Percentiles rank a stretch among this genome's conserved stretches.
These are phyloP conservation scores for Deuterostichococcus epilithicus DNA, from an alignment of 139 green algal genomes.

Conservation along the genomic window DNA sequence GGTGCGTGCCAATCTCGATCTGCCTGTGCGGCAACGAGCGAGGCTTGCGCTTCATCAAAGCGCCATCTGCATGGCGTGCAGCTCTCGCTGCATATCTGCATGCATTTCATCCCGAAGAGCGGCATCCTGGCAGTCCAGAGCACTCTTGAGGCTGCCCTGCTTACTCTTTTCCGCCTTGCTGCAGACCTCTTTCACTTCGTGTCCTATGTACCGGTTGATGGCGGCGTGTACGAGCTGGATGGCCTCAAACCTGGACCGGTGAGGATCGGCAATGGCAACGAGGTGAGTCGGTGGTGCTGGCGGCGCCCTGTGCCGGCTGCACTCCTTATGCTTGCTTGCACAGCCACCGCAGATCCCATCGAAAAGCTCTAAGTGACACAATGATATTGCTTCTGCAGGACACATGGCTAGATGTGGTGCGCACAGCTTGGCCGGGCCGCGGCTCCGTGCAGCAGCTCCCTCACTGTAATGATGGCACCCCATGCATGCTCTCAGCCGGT, in stretches of 20 bases:
- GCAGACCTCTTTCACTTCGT: slow-evolving; percentile 80
- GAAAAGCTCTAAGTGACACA: neutral
- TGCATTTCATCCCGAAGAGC: no score
- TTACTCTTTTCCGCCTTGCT: neutral
- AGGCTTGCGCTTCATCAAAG: slow-evolving; percentile 41
- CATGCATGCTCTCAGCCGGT: neutral
- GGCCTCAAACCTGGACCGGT: slow-evolving; percentile 94
- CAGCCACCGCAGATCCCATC: neutral
- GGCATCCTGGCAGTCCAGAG: no score
- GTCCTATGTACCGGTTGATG: slow-evolving; percentile 75
- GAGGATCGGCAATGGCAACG: slow-evolving; percentile 46
- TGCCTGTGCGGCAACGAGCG: slow-evolving; percentile 35
- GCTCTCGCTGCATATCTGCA: no score
- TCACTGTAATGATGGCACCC: neutral
- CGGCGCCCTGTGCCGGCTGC: no score
- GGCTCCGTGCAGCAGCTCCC: neutral
- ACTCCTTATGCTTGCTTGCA: neutral
- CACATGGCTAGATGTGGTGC: neutral
- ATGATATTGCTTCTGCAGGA: neutral
- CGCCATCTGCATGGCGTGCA: slow-evolving; percentile 7
- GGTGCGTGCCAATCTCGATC: no score
- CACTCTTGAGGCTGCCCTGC: no score
- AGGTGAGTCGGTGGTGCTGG: slow-evolving; percentile 24
- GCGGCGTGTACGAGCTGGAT: slow-evolving; percentile 92
- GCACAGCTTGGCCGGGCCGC: no score